Conservation (phyloP, 805 yeast genomes). For the Diddensiella caesifluorescens region DNA sequence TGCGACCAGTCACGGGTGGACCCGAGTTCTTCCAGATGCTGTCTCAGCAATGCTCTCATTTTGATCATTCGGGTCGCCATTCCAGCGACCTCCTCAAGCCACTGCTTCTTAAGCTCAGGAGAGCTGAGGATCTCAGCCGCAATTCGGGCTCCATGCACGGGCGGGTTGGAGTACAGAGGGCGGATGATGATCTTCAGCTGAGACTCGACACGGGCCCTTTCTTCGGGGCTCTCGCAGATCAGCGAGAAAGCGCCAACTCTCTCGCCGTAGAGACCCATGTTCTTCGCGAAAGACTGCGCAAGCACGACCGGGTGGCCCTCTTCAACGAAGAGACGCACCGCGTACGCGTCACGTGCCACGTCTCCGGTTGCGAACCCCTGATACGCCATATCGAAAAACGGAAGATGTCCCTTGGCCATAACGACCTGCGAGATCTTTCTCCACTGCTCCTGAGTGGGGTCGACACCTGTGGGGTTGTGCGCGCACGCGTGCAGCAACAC, state of each 20-base stretch:
- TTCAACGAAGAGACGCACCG: conserved; percentile 42
- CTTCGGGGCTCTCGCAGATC: conserved; percentile 44
- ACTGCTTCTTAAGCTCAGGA: conserved; percentile 54
- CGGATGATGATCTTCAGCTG: conserved; percentile 80
- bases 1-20: conserved; percentile 77
- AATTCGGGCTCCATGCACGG: conserved; percentile 87
- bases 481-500: conserved; percentile 90
- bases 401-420: conserved; percentile 55
- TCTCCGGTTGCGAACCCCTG: conserved; percentile 92
- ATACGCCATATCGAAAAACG: conserved; percentile 89
- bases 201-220: conserved; percentile 53
- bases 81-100: conserved; percentile 73
- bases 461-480: conserved; percentile 96
- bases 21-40: conserved; percentile 50
- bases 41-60: conserved; percentile 63
- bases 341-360: conserved; percentile 63
- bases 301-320: conserved; percentile 42
- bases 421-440: conserved; percentile 61
- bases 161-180: conserved; percentile 89
- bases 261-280: conserved; percentile 94
- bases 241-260: conserved; percentile 80
- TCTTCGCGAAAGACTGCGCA: conserved; percentile 92
- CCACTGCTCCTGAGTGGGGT: conserved; percentile 82
- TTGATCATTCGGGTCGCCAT: conserved; percentile 76
- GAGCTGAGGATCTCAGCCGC: conserved; percentile 71